These are phyloP conservation scores for Candida pseudoglaebosa DNA, from an alignment of 805 yeast genomes.

Conservation along the genomic window DNA sequence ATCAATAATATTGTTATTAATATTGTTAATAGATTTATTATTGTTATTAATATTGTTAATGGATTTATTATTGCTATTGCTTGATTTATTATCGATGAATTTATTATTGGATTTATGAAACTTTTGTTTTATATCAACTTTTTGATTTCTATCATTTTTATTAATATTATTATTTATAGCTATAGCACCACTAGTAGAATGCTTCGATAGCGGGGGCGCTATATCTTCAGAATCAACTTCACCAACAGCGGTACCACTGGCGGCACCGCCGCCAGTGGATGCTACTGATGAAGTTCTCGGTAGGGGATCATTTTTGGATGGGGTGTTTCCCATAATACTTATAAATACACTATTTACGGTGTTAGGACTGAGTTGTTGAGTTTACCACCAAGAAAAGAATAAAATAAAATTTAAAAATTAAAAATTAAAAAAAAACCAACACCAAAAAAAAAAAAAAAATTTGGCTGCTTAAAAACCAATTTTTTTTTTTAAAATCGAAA, in stretches of 20 bases:
- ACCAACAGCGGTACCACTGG: conserved; percentile 32
- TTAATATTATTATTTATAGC: conserved; percentile 6
- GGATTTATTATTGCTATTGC: conserved; percentile 3
- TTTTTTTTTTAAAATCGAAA: too few species aligned
- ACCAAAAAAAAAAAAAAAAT: too few species aligned
- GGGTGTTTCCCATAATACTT: conserved; percentile 58
- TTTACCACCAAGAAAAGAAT: too few species aligned
- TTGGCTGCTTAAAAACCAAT: neutral
- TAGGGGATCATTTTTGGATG: conserved; percentile 51
- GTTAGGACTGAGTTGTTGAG: too few species aligned
- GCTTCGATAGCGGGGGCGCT: conserved; percentile 40
- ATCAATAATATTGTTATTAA: conserved; percentile 4
- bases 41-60: conserved; percentile 5
- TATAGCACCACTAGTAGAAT: neutral
- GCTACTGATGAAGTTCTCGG: conserved; percentile 27
- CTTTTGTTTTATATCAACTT: conserved; percentile 3
- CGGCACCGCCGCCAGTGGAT: conserved; percentile 19
- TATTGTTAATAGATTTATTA: conserved; percentile 1
- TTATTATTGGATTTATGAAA: neutral
- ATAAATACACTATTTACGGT: too few species aligned
- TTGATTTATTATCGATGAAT: neutral
- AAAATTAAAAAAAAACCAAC: too few species aligned
- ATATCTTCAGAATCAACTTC: conserved; percentile 37
- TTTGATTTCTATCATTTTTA: conserved; percentile 10
- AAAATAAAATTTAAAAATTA: too few species aligned